Base-by-base conservation (phyloP, 345 rosid species). In the Lepidium africanum region DNA sequence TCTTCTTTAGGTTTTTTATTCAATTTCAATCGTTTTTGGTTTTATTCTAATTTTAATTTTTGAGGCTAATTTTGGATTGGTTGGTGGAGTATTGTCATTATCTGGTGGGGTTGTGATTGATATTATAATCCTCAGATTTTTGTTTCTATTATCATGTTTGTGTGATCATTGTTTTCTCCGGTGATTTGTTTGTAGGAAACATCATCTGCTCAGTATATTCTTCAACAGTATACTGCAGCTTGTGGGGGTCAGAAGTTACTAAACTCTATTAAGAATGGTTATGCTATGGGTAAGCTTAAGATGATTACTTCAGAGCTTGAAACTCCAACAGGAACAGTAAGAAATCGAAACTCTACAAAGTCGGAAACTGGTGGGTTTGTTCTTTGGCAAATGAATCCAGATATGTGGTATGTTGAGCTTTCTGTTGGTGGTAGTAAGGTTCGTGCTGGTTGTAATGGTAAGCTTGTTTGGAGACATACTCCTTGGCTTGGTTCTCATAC, bases 341-440 rank as follows among this genome's bases (percentile, higher is more conserved):
- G 71, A 61, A 85, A 57, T 39, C 80, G 82, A 51, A 86, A 80
- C 70, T 74, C 87, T 10, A 78, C 96, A 32, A 92, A 84, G 76
- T 82, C 87, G 5, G 93, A 92, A 32, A 83, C 91, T 0, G 98
- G 98, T 11, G 98, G 96, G 6, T 92, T 92, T 45, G 98, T 92
- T 35, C 81, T 92, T 23, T 92, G 96, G 98, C 96, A 92, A 71
- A 92, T 92, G 96, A 86, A 84, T 73, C 96, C 92, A 1, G 95
- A 85, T 48, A 87, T 85, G 93, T 92, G 98, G 98, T 92, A 92
- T 42, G 95, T 90, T 65, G 98, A 92, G 82, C 92, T 92, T 52
- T 93, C 96, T 0, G 86, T 92, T 47, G 93, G 96, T 39, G 85
- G 84, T 45, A 89, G 87, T 76, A 92, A 89, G 65, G 92, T 92